A percentile compares a stretch with the other conserved stretches of the same genome.
Conservation (phyloP, 345 rosid genomes). For the Salix udensis region DNA sequence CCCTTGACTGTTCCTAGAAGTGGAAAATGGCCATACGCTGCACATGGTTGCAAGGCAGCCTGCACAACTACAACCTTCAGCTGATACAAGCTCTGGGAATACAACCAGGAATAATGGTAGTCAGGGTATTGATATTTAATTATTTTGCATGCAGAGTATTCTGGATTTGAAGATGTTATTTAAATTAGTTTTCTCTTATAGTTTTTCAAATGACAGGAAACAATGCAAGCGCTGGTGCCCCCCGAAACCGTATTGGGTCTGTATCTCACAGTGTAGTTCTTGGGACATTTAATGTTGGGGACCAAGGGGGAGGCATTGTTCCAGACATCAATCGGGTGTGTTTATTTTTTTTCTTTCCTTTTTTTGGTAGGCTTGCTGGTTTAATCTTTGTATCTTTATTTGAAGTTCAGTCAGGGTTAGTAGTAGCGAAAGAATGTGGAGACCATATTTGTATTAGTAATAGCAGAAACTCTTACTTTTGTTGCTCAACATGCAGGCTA, state of each 20-base stretch:
- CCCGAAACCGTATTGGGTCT: conserved; percentile 58
- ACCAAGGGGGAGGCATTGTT: conserved; percentile 62
- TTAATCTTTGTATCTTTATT: conserved; percentile 3
- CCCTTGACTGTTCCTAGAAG: conserved; percentile 60
- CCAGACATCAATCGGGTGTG: conserved; percentile 68
- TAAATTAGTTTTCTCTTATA: not conserved
- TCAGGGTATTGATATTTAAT: conserved; percentile 32
- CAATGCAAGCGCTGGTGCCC: conserved; percentile 47
- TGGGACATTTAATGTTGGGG: conserved; percentile 76
- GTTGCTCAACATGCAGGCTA: conserved; percentile 49
- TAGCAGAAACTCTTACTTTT: conserved; percentile 2
- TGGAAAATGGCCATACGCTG: conserved; percentile 90
- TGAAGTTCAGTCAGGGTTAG: conserved; percentile 8
- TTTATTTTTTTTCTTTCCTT: not conserved
- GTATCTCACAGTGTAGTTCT: conserved; percentile 84
- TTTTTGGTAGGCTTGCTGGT: not conserved
- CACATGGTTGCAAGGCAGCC: conserved; percentile 89
- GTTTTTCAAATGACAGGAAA: conserved; percentile 42
- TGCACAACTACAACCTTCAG: conserved; percentile 47
- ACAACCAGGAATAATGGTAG: conserved; percentile 43
- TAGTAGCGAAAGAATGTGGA: not conserved
- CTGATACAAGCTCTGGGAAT: conserved; percentile 51
- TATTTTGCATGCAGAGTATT: conserved; percentile 6
- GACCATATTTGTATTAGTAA: not conserved
- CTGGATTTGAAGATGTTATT: conserved; percentile 8